Base-by-base conservation (phyloP, 2,329 filamentous ascomycete genomes). In the Fusarium bactridioides region DNA sequence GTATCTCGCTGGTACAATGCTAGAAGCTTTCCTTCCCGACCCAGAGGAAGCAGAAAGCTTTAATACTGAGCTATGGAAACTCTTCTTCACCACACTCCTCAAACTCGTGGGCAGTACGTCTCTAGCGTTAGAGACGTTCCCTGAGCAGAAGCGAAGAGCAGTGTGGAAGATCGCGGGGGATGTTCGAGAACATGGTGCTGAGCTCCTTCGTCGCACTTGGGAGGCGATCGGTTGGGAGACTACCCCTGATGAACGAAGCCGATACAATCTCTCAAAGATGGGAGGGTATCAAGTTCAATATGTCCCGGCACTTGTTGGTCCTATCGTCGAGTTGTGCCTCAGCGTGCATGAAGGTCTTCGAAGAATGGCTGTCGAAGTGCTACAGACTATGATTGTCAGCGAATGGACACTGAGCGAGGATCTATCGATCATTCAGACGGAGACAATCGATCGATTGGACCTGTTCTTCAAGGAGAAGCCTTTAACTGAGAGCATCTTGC, bases 81-180 rank as follows among this genome's bases (percentile, higher is more conserved):
- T 92, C 37, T 98, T 97, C 83, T 98, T 99, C 79, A 92, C 91
- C 23, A 95, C 94, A 0, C 84, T 99, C 35, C 86, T 99, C 33
- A 94, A 93, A 78, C 90, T 98, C 7, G 94, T 99, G 6, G 93
- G 94, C 10, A 98, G 94, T 77, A 91, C 95, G 40, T 93, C 92
- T 1, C 87, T 99, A 25, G 95, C 96, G 0, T 87, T 99, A 41
- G 96, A 99, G 80, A 97, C 95, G 0, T 98, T 98, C 79, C 94
- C 96, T 0, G 97, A 99, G 80, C 96, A 99, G 83, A 99, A 98
- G 83, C 88, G 96, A 50, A 87, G 96, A 61, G 95, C 96, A 2
- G 95, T 98, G 3, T 99, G 97, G 96, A 99, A 98, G 84, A 98
- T 99, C 79, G 96, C 95, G 8, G 96, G 96, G 10, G 97, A 99